Evolutionary conservation across 129 eudicot species (phyloP).

Genomic region (Rutidosis leptorrhynchoides): DNA sequence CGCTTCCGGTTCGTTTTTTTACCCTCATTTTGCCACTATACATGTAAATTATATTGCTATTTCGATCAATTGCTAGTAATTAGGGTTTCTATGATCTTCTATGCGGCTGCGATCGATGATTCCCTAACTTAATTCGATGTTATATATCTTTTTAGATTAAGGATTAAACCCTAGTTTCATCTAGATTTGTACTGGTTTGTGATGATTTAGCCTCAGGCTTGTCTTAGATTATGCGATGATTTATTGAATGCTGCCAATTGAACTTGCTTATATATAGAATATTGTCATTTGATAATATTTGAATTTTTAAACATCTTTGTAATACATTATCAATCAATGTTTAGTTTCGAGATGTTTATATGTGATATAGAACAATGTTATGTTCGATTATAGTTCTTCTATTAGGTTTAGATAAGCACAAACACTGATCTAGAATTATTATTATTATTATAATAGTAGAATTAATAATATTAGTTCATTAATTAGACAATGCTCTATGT

Average conservation of each 20-base stretch:
- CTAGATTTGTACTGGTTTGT: conserved; percentile 3
- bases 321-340: neutral
- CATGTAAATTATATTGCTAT: conserved; percentile 1
- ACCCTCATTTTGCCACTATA: conserved; percentile 12
- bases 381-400: neutral
- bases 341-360: conserved; percentile 6
- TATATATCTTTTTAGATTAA: conserved; percentile 12
- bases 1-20: conserved; percentile 25
- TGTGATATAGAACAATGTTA: neutral
- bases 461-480: neutral
- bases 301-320: neutral
- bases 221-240: neutral
- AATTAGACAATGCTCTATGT: neutral
- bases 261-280: neutral
- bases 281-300: neutral
- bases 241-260: neutral
- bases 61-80: conserved; percentile 10
- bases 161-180: conserved; percentile 24
- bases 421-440: neutral
- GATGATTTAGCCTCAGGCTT: neutral
- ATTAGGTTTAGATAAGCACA: neutral
- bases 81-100: conserved; percentile 29
- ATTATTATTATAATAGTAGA: neutral
- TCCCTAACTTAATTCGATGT: neutral
- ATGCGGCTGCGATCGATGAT: conserved; percentile 19